Evolutionary conservation across 2,329 filamentous ascomycete species (phyloP), one percentile per base, ranked within the genome.

Genomic region (Stagonosporopsis chrysanthemi): DNA sequence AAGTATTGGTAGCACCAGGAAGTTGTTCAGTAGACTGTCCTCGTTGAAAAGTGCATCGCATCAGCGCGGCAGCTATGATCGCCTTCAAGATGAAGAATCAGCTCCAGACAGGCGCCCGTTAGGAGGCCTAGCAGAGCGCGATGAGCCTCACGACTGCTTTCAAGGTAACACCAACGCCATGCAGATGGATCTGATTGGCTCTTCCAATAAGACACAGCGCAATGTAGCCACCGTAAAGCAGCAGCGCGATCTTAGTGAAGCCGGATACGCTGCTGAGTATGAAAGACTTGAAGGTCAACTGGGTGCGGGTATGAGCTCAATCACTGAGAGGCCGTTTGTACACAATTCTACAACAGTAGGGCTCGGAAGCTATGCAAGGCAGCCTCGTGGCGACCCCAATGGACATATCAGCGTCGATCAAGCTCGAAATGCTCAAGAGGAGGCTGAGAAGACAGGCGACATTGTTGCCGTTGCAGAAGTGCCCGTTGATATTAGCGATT

Each of bases 401-500:
- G 56, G 63, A 17, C 60, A 70, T 2, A 28, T 64, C 8, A 57
- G 58, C 15, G 61, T 62, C 4, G 45, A 55, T 2, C 52, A 70
- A 24, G 70, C 72, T 6, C 64, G 74, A 26, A 71, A 76, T 35
- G 79, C 77, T 2, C 77, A 79, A 52, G 70, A 74, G 42, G 73
- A 78, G 29, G 80, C 79, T 2, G 74, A 80, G 31, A 75, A 79
- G 61, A 77, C 72, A 5, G 78, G 78, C 5, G 75, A 71, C 33
- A 80, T 82, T 22, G 72, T 81, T 15, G 78, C 78, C 31, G 70
- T 81, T 28, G 55, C 76, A 52, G 77, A 79, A 35, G 59, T 73
- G 22, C 68, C 72, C 6, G 70, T 81, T 4, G 80, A 82, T 48
- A 73, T 81, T 54, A 81, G 78, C 53, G 75, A 75, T 31, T 62